A percentile compares a stretch with the other conserved stretches of the same genome.
Conservation (phyloP, 73 alveolate genomes). For the Paramecium tetraurelia region DNA sequence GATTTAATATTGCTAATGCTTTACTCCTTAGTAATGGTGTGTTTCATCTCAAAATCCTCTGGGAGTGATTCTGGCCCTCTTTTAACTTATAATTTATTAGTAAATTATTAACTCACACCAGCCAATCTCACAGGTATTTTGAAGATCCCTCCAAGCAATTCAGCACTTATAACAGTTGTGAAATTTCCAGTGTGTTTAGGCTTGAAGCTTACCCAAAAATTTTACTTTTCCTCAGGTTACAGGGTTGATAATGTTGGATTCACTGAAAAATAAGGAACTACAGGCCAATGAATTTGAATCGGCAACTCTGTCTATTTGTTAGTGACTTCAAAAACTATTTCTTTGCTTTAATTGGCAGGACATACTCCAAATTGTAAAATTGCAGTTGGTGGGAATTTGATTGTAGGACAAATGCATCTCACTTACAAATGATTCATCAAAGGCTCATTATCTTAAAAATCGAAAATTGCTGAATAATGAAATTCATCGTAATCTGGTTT, state of each 20-base stretch:
- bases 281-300: slow-evolving; percentile 83
- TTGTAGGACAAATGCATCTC: slow-evolving; percentile 93
- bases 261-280: slow-evolving; percentile 91
- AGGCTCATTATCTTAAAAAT: slow-evolving; percentile 81
- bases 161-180: slow-evolving; percentile 74
- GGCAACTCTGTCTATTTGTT: slow-evolving; percentile 95
- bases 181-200: slow-evolving; percentile 96
- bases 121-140: slow-evolving; percentile 88
- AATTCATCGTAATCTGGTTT: slow-evolving; percentile 74
- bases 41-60: slow-evolving; percentile 72
- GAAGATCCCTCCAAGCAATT: slow-evolving; percentile 85
- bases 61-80: slow-evolving; percentile 85
- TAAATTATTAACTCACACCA: slow-evolving; percentile 80
- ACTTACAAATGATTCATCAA: slow-evolving; percentile 93
- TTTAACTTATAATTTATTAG: slow-evolving; percentile 62
- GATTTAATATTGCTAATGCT: slow-evolving; percentile 4
- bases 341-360: slow-evolving; percentile 87
- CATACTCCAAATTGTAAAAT: slow-evolving; percentile 90
- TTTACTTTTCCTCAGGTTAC: slow-evolving; percentile 85
- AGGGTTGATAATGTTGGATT: slow-evolving; percentile 88
- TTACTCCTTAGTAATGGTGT: not conserved
- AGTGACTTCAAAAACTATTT: slow-evolving; percentile 83
- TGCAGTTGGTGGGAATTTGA: slow-evolving; percentile 81
- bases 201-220: slow-evolving; percentile 89
- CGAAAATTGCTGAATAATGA: slow-evolving; percentile 75